Conservation (phyloP, 78 protist genomes). For the Mastigamoeba balamuthi region DNA sequence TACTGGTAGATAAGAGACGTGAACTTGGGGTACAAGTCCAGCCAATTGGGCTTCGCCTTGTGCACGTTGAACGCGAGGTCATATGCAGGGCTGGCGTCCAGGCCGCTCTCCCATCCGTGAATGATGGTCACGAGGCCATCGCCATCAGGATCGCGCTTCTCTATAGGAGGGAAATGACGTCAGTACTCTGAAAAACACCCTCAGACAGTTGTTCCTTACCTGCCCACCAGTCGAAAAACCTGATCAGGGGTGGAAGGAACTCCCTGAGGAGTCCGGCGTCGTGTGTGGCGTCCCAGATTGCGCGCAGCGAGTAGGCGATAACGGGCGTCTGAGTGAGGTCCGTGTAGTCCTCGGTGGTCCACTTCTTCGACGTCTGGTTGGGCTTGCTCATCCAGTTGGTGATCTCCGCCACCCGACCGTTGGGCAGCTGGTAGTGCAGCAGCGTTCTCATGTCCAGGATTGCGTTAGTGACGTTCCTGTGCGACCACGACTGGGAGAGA, state of each 20-base stretch:
- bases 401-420: background rate
- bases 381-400: background rate
- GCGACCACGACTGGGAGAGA: background rate
- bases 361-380: background rate
- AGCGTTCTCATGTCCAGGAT: background rate
- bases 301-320: background rate
- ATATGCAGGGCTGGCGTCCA: background rate
- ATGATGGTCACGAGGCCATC: background rate
- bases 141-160: background rate
- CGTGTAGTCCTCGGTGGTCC: background rate
- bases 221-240: background rate
- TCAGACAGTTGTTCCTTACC: background rate
- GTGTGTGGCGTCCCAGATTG: background rate
- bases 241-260: background rate
- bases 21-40: background rate
- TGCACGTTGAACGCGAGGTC: background rate
- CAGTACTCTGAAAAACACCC: background rate
- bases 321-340: background rate
- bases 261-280: background rate
- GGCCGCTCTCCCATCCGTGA: background rate
- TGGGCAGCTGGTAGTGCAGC: background rate
- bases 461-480: background rate
- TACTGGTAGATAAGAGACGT: background rate
- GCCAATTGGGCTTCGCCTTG: background rate
- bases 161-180: too few species aligned